Percentiles rank a stretch among this genome's conserved stretches.
Conservation (phyloP, 345 rosid genomes). For the Passiflora organensis region DNA sequence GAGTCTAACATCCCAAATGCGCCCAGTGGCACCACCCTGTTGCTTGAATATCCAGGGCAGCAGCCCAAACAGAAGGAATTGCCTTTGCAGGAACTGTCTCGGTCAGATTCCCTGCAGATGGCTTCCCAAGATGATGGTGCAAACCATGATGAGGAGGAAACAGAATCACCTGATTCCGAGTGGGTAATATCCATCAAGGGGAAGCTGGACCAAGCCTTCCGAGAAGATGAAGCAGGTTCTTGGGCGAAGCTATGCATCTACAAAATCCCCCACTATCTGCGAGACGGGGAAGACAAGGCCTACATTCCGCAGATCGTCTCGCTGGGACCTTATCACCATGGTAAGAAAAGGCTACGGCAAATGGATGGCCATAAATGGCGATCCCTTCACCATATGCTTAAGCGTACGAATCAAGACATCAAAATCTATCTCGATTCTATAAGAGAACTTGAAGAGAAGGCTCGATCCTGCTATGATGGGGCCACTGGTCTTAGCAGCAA, state of each 20-base stretch:
- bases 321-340: constrained; percentile 79
- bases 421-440: constrained; percentile 50
- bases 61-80: constrained; percentile 12
- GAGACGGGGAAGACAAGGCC: constrained; percentile 70
- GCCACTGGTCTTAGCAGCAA: constrained; percentile 47
- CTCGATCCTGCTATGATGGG: constrained; percentile 69
- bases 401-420: constrained; percentile 52
- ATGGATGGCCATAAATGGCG: constrained; percentile 91
- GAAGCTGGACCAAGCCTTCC: constrained; percentile 53
- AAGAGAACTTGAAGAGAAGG: constrained; percentile 62
- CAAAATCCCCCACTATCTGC: constrained; percentile 48
- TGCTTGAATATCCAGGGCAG: constrained; percentile 24
- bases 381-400: constrained; percentile 53
- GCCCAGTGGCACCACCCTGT: constrained; percentile 8
- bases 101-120: constrained; percentile 25
- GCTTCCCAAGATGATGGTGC: constrained; percentile 20
- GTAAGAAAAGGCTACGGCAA: constrained; percentile 55
- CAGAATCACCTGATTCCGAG: constrained; percentile 36
- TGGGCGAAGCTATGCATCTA: constrained; percentile 64
- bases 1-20: constrained; percentile 40
- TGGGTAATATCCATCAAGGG: constrained; percentile 67
- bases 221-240: constrained; percentile 49
- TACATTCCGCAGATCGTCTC: constrained; percentile 74
- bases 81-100: constrained; percentile 23
- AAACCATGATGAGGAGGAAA: constrained; percentile 20